Evolutionary conservation across 768 basidiomycete species (phyloP).

Genomic region (Hemileccinum rubropunctum): DNA sequence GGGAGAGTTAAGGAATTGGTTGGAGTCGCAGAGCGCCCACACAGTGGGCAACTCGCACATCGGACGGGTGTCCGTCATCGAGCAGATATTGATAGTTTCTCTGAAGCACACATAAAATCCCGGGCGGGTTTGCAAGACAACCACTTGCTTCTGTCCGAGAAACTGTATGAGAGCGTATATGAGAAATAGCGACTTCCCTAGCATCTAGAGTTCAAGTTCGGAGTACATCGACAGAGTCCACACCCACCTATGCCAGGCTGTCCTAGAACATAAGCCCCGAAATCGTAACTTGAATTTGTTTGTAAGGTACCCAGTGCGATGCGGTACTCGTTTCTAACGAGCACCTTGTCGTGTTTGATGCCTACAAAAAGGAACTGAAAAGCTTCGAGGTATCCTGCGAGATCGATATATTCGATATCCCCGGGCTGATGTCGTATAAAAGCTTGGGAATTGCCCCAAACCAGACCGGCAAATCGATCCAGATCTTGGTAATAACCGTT

Average conservation of each 20-base stretch:
- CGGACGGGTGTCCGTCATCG: not conserved
- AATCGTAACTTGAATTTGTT: not conserved
- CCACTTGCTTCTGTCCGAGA: not conserved
- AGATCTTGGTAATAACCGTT: no score
- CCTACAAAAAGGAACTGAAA: not conserved
- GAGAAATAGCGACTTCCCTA: not conserved
- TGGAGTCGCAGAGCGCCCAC: not conserved
- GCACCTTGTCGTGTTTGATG: not conserved
- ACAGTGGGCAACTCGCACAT: not conserved
- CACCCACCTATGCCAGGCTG: not conserved
- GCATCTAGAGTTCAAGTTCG: not conserved
- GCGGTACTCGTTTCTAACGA: not conserved
- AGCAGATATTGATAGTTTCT: not conserved
- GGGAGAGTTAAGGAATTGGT: not conserved
- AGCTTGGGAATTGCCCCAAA: not conserved
- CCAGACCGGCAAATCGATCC: not conserved
- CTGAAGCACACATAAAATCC: not conserved
- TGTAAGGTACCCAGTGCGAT: not conserved
- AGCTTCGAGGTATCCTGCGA: not conserved
- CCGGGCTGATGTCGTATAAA: not conserved
- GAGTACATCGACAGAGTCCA: no score
- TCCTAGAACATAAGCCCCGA: not conserved
- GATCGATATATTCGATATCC: not conserved
- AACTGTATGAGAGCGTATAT: not conserved
- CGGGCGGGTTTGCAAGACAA: not conserved